Percentiles rank a stretch among this genome's conserved stretches.
phyloP scores from a whole-genome alignment of 257 asterid genomes.

The Plectranthus barbatus region DNA sequence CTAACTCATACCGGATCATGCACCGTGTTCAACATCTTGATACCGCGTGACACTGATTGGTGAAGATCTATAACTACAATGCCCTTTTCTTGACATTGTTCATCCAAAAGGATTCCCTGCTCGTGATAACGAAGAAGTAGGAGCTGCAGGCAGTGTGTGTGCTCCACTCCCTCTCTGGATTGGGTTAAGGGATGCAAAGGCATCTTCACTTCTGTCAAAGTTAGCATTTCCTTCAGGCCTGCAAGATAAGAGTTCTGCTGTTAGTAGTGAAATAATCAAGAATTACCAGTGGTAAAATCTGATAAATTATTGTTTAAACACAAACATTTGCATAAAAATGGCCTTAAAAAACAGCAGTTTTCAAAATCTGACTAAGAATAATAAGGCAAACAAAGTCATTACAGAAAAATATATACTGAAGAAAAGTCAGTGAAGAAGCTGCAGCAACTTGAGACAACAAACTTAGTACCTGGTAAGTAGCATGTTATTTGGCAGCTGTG shows the following conservation, averaged over 20 bases:
- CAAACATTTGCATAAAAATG: background rate
- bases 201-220: constrained; percentile 28
- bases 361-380: background rate
- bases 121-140: constrained; percentile 28
- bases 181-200: constrained; percentile 57
- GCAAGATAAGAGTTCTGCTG: constrained; percentile 7
- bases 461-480: constrained; percentile 34
- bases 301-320: background rate
- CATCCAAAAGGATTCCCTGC: constrained; percentile 79
- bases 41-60: background rate
- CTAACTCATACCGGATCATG: too few relatives aligned
- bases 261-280: background rate
- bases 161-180: constrained; percentile 31
- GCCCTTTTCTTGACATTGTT: constrained; percentile 7
- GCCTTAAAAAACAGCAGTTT: background rate
- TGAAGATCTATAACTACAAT: background rate
- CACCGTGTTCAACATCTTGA: background rate
- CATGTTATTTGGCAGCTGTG: constrained; percentile 35
- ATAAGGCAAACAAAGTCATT: too few relatives aligned
- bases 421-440: too few relatives aligned
- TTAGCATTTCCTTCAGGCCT: constrained; percentile 45
- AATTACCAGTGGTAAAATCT: background rate
- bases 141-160: constrained; percentile 14
- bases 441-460: too few relatives aligned
- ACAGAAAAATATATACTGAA: background rate